Base-by-base conservation (phyloP, 306 rosid genomes). In the Nissolia schottii region DNA sequence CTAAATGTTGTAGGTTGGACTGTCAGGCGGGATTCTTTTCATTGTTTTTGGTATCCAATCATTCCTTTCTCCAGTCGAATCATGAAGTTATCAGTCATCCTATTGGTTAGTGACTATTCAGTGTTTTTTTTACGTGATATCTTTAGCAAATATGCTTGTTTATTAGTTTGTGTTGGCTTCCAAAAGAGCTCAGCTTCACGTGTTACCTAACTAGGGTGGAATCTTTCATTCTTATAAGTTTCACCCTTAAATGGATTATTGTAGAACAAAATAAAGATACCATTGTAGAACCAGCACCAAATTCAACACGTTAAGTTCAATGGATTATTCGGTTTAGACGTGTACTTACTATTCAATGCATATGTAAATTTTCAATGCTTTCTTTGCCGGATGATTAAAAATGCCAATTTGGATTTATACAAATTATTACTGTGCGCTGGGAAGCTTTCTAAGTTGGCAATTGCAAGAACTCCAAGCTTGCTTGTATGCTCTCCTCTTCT, bases 1-100 rank as follows among this genome's bases (percentile, higher is more conserved):
- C 51, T 73, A 13, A 77, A 61, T 54, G 53, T 13, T 63, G 67
- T 56, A 93, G 96, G 86, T 93, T 86, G 93, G 89, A 35, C 82
- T 93, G 67, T 87, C 93, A 3, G 93, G 98, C 71, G 97, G 94
- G 68, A 48, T 93, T 82, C 92, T 93, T 46, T 90, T 90, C 80
- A 84, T 90, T 59, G 87, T 86, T 79, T 93, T 93, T 43, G 96
- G 98, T 48, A 84, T 93, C 68, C 98, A 93, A 43, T 93, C 98
- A 25, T 90, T 79, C 86, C 89, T 93, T 64, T 78, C 98, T 58
- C 83, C 93, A 0, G 79, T 86, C 11, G 79, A 80, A 54, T 62
- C 63, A 22, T 87, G 87, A 86, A 41, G 80, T n/a, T n/a, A n/a
- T n/a, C n/a, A n/a, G 60, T 64, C 59, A 28, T 60, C 51, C 80